These are phyloP conservation scores for Colletotrichum camelliae DNA, from an alignment of 2,329 filamentous ascomycete genomes.

Conservation along the genomic window DNA sequence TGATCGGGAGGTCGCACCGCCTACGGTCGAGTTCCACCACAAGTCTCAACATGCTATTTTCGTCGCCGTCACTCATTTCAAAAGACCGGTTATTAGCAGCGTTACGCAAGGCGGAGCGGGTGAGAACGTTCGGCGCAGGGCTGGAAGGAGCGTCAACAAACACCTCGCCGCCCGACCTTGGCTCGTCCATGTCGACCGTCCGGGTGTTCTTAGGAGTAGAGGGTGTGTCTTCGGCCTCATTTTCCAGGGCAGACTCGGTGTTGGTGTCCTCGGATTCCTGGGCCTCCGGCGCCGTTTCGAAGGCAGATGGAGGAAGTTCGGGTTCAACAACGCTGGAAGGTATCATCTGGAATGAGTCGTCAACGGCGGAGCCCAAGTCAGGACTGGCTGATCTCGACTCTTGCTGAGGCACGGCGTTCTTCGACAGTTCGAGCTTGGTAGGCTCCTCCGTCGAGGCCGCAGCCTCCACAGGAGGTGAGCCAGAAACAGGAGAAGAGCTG, in stretches of 20 bases:
- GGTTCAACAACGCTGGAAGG: constrained; percentile 31
- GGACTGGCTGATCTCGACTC: constrained; percentile 12
- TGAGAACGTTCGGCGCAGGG: constrained; percentile 33
- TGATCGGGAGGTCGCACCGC: constrained; percentile 32
- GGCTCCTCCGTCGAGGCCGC: constrained; percentile 17
- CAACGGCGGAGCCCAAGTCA: background rate
- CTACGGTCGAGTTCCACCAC: constrained; percentile 55
- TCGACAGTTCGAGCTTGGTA: constrained; percentile 11
- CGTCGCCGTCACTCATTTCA: constrained; percentile 48
- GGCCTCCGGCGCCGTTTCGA: background rate
- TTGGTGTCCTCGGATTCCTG: background rate
- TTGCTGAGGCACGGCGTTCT: constrained; percentile 11
- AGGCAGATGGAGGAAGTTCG: constrained; percentile 10
- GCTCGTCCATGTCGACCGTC: constrained; percentile 35
- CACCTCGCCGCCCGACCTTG: constrained; percentile 49
- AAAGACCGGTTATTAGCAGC: constrained; percentile 35
- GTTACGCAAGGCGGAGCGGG: constrained; percentile 30
- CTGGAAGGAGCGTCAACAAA: constrained; percentile 57
- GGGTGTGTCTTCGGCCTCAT: background rate
- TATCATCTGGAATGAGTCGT: constrained; percentile 24
- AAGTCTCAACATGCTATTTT: constrained; percentile 52
- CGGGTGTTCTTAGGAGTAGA: constrained; percentile 15
- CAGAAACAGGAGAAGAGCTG: constrained; percentile 59
- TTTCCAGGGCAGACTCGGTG: background rate
- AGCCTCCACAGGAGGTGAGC: constrained; percentile 47